Base-by-base conservation (phyloP, 352 stramenopile species). In the Phytophthora cactorum region DNA sequence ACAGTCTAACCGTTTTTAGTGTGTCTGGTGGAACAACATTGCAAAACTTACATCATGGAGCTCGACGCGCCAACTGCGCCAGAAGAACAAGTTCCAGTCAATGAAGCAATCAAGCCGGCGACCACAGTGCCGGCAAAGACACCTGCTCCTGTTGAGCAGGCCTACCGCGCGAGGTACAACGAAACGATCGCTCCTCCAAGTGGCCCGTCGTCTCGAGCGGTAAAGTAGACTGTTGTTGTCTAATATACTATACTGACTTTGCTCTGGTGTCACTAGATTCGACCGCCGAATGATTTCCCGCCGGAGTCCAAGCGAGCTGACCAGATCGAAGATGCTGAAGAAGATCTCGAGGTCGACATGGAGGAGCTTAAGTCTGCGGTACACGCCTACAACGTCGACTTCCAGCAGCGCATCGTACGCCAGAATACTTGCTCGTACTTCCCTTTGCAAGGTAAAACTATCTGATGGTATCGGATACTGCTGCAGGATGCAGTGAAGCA, bases 361-460 rank as follows among this genome's bases (percentile, higher is more conserved):
- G 75, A 90, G 41, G 85, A 91, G 66, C 77, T 97, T 52, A 81
- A 97, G 73, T 70, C 72, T 5, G 82, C 84, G 1, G 90, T 93
- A 32, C 82, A 92, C 63, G 77, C 81, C 17, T 90, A 92, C 72
- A 97, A 97, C 59, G 64, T 92, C 31, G 86, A 95, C 55, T 92
- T 97, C 53, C 81, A 96, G 53, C 71, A 73, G 11, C 86, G 89
- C 10, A 85, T 97, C 31, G 83, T 93, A 78, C 25, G 82, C 11
- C 15, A n/a, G 28, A 31, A 10, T 2, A 29, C 22, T 29, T 31
- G 25, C 7, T 36, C 29, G 12, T n/a, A 3, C 14, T n/a, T 17
- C 25, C 27, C n/a, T 15, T 8, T 56, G 31, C 32, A 17, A 53
- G n/a, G 15, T 22, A 5, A 1, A 44, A 5, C 14, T 7, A 27